Conservation (phyloP, 2,329 filamentous ascomycete genomes). For the Exophiala bonariae region DNA sequence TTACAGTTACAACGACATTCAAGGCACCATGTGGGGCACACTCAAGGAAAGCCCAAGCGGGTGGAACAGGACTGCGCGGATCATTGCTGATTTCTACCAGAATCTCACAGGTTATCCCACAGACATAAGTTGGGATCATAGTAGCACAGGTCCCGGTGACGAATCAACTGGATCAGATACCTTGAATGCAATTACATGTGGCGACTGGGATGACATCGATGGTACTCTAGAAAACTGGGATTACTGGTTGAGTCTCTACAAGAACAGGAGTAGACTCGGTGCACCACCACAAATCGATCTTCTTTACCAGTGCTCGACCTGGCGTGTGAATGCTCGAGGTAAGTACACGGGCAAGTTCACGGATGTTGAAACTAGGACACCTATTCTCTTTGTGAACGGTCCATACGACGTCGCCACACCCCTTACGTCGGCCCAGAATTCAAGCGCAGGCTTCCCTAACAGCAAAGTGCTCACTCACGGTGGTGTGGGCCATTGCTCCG, state of each 20-base stretch:
- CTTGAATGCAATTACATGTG: conserved; percentile 10
- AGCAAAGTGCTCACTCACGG: conserved; percentile 41
- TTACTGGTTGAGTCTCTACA: conserved; percentile 30
- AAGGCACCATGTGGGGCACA: too few relatives aligned
- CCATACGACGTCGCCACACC: conserved; percentile 29
- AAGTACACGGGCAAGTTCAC: conserved; percentile 27
- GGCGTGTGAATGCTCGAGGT: conserved; percentile 27
- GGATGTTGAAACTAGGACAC: conserved; percentile 24
- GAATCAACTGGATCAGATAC: neutral
- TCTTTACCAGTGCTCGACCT: conserved; percentile 6
- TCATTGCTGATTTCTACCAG: too few relatives aligned
- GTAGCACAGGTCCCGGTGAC: too few relatives aligned
- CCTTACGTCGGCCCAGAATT: conserved; percentile 27
- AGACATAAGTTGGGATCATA: too few relatives aligned
- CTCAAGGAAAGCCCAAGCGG: too few relatives aligned
- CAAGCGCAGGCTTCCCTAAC: conserved; percentile 26
- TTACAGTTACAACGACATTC: too few relatives aligned
- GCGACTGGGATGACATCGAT: conserved; percentile 1
- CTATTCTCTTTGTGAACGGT: conserved; percentile 29
- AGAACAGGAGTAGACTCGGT: neutral
- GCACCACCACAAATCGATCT: neutral
- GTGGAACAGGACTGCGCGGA: too few relatives aligned
- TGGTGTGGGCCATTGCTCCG: conserved; percentile 27
- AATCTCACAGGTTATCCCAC: too few relatives aligned
- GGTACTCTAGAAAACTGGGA: neutral